phyloP scores from a whole-genome alignment of 208 protist species.

The Endotrypanum monterogeii region DNA sequence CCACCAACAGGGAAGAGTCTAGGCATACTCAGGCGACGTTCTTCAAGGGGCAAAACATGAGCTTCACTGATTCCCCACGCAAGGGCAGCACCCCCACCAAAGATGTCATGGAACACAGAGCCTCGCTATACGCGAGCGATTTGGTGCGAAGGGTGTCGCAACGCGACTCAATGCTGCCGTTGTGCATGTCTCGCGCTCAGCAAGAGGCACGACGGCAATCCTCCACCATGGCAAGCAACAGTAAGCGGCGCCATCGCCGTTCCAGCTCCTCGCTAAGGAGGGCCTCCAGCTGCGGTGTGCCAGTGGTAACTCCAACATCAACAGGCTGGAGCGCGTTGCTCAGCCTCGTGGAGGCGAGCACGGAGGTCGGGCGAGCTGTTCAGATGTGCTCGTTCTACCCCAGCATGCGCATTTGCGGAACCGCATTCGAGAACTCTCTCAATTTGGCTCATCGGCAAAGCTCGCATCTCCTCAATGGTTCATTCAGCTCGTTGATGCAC shows the following conservation, averaged over 20 bases:
- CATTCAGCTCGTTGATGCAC: constrained; percentile 2
- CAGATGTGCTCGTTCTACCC: constrained; percentile 76
- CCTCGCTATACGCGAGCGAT: constrained; percentile 5
- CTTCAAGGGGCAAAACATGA: constrained; percentile 10
- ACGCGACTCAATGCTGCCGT: constrained; percentile 34
- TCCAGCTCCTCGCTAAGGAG: background rate
- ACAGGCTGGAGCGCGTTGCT: constrained; percentile 21
- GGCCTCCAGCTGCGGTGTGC: background rate
- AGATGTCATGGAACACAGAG: background rate
- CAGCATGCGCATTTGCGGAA: constrained; percentile 66
- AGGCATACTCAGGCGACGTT: background rate
- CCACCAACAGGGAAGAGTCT: no score
- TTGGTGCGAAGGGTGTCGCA: constrained; percentile 9
- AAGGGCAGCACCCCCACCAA: background rate
- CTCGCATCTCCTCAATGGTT: constrained; percentile 5
- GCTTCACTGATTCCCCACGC: background rate
- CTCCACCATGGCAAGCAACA: background rate
- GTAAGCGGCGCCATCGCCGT: constrained; percentile 6
- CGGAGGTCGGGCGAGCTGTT: constrained; percentile 46
- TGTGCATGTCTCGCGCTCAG: constrained; percentile 53
- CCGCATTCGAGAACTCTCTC: constrained; percentile 76
- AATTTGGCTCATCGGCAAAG: constrained; percentile 28
- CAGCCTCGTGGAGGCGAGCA: constrained; percentile 9
- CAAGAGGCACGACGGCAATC: constrained; percentile 29
- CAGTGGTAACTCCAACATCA: background rate